These are phyloP conservation scores for Neonectria neomacrospora DNA, from an alignment of 2,329 filamentous ascomycete species.

Conservation along the genomic window DNA sequence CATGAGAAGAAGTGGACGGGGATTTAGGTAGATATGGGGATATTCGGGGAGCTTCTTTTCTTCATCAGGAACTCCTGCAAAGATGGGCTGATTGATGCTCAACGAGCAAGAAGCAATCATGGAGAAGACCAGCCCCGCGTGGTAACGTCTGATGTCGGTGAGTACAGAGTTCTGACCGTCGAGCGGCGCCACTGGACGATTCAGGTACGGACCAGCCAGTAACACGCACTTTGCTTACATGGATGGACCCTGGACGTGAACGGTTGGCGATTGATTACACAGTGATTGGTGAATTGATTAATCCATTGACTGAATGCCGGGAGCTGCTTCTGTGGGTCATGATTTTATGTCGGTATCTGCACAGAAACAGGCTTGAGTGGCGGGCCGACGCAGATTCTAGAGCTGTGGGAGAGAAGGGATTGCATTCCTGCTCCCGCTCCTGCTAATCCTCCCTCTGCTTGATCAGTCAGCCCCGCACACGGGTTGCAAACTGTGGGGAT, in stretches of 20 bases:
- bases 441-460: neutral
- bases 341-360: neutral
- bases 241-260: conserved; percentile 21
- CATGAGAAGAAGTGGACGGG: conserved; percentile 1
- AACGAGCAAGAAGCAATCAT: no score
- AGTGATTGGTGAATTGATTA: conserved; percentile 12
- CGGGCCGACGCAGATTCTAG: neutral
- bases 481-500: neutral
- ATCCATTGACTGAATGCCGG: neutral
- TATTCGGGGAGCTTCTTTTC: conserved; percentile 6
- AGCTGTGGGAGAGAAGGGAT: neutral
- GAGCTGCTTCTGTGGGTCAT: conserved; percentile 5
- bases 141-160: neutral
- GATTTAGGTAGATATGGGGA: conserved; percentile 9
- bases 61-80: neutral
- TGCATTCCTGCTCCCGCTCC: conserved; percentile 10
- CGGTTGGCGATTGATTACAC: neutral
- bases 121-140: neutral
- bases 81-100: neutral
- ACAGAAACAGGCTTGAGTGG: neutral
- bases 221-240: conserved; percentile 9
- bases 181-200: conserved; percentile 12
- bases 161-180: conserved; percentile 13
- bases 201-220: conserved; percentile 10
- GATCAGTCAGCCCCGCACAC: neutral